Conservation (phyloP, 2,329 filamentous ascomycete genomes). For the Mycosphaerella sp. region DNA sequence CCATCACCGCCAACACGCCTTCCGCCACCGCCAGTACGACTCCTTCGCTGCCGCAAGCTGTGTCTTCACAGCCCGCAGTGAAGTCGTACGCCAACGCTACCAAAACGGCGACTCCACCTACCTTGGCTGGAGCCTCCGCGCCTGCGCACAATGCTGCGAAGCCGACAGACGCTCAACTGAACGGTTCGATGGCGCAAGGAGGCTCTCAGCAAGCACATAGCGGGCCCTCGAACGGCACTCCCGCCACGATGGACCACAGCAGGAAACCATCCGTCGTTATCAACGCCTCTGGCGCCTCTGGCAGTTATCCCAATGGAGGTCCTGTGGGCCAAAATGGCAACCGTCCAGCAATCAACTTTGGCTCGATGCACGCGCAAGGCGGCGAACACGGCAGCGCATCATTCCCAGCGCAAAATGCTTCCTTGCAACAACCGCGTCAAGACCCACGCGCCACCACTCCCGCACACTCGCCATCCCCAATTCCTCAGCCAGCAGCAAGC, state of each 20-base stretch:
- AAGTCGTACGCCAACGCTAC: conserved; percentile 58
- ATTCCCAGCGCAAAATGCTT: conserved; percentile 57
- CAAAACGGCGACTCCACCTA: conserved; percentile 48
- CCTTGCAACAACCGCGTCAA: conserved; percentile 46
- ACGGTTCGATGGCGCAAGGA: conserved; percentile 54
- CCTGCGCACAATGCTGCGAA: conserved; percentile 46
- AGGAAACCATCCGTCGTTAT: conserved; percentile 90
- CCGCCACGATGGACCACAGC: conserved; percentile 58
- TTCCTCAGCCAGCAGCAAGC: conserved; percentile 75
- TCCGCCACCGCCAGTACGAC: conserved; percentile 47
- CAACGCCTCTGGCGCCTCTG: conserved; percentile 70
- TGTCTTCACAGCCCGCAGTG: conserved; percentile 50
- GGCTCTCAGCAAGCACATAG: conserved; percentile 45
- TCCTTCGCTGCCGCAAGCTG: conserved; percentile 43
- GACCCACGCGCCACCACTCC: conserved; percentile 76
- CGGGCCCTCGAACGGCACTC: conserved; percentile 60
- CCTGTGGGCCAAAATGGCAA: conserved; percentile 48
- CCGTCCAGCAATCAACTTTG: conserved; percentile 68
- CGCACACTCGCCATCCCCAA: conserved; percentile 82
- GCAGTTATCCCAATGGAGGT: conserved; percentile 71
- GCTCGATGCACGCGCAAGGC: conserved; percentile 61
- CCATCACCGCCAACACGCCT: conserved; percentile 44
- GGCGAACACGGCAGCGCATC: conserved; percentile 61
- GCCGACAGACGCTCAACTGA: conserved; percentile 66
- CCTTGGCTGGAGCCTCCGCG: conserved; percentile 48